phyloP scores from a whole-genome alignment of 495 filamentous ascomycete species.

The Penicillium cosmopolitanum region DNA sequence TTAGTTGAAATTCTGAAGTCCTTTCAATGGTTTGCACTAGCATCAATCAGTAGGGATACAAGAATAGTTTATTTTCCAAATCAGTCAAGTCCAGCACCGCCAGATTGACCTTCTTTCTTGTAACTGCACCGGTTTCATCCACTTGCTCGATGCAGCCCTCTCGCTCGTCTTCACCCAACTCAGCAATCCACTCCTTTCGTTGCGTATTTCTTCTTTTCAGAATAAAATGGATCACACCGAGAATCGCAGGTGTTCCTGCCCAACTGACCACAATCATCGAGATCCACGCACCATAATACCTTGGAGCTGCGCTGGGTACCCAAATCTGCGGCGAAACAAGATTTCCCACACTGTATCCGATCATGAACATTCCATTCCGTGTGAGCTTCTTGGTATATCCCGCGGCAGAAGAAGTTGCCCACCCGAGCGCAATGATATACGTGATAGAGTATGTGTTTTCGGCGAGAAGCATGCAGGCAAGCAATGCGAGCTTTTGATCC shows the following conservation, averaged over 20 bases:
- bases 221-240: slow-evolving; percentile 25
- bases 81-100: background rate
- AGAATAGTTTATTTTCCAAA: background rate
- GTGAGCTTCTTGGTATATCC: slow-evolving; percentile 31
- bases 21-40: no score
- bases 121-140: background rate
- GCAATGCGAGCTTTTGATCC: slow-evolving; percentile 21
- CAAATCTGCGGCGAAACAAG: slow-evolving; percentile 31
- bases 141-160: background rate
- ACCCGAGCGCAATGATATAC: slow-evolving; percentile 32
- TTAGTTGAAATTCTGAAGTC: no score
- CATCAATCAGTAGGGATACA: background rate
- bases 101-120: background rate
- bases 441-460: slow-evolving; percentile 26
- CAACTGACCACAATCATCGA: slow-evolving; percentile 30
- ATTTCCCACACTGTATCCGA: slow-evolving; percentile 26
- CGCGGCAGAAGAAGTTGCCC: slow-evolving; percentile 25
- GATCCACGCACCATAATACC: slow-evolving; percentile 31
- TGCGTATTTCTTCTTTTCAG: slow-evolving; percentile 20
- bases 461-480: slow-evolving; percentile 29
- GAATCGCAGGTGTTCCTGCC: slow-evolving; percentile 24
- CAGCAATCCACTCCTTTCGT: slow-evolving; percentile 8
- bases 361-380: slow-evolving; percentile 29
- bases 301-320: slow-evolving; percentile 19
- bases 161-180: background rate